A percentile compares a stretch with the other conserved stretches of the same genome.
Evolutionary conservation across 2,329 filamentous ascomycete species (phyloP).

Genomic region (Claviceps africana): DNA sequence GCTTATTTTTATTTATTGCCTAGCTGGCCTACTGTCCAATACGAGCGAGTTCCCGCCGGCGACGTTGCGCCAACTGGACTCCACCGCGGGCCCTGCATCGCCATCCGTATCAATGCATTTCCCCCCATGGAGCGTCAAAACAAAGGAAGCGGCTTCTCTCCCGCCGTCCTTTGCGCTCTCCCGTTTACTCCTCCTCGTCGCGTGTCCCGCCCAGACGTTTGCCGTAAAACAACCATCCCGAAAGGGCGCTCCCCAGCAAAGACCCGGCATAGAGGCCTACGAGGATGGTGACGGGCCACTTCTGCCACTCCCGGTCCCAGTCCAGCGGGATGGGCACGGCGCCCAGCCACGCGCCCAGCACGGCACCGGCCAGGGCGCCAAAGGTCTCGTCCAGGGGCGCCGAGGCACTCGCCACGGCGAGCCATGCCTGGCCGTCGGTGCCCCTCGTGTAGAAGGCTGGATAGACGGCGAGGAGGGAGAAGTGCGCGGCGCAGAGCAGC

Average conservation of each 20-base stretch:
- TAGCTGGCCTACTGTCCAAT: too few relatives aligned
- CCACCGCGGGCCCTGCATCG: too few relatives aligned
- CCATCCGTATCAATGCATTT: too few relatives aligned
- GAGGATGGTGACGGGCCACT: slow-evolving; percentile 87
- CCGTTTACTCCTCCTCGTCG: slow-evolving; percentile 17
- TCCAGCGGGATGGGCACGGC: slow-evolving; percentile 92
- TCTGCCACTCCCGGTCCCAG: slow-evolving; percentile 99
- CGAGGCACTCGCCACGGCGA: slow-evolving; percentile 50
- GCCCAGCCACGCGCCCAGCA: slow-evolving; percentile 79
- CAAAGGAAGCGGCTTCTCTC: neutral
- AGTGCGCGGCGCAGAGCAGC: slow-evolving; percentile 63
- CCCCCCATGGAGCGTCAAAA: too few relatives aligned
- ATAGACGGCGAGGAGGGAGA: slow-evolving; percentile 64
- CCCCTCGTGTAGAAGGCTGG: slow-evolving; percentile 80
- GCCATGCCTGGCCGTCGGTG: slow-evolving; percentile 58
- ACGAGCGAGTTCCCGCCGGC: too few relatives aligned
- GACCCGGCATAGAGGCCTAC: slow-evolving; percentile 72
- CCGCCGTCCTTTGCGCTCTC: neutral
- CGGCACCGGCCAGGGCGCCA: slow-evolving; percentile 64
- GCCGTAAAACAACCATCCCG: slow-evolving; percentile 36
- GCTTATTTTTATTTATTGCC: too few relatives aligned
- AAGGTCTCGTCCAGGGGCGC: slow-evolving; percentile 72
- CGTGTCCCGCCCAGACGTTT: slow-evolving; percentile 22
- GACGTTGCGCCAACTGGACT: too few relatives aligned
- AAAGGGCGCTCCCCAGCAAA: slow-evolving; percentile 51